These are phyloP conservation scores for Sphagnum magellanicum DNA, from an alignment of 228 moss, liverwort and hornwort genomes.

Conservation along the genomic window DNA sequence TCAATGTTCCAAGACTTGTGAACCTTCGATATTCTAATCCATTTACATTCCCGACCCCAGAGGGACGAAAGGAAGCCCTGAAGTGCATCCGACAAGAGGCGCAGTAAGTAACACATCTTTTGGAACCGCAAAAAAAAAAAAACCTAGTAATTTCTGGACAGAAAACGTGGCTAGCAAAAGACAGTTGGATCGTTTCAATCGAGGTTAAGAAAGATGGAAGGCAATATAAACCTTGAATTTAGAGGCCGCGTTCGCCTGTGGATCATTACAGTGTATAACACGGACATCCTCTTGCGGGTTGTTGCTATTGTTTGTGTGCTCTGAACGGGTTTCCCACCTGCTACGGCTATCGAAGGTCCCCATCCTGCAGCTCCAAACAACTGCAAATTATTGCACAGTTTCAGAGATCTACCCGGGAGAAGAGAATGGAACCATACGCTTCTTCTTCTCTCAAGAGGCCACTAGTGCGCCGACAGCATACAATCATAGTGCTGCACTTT, in stretches of 20 bases:
- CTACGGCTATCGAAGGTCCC: constrained; percentile 4
- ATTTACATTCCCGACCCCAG: no score
- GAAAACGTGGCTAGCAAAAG: not conserved
- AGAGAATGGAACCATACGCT: no score
- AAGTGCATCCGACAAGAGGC: no score
- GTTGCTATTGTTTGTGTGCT: constrained; percentile 10
- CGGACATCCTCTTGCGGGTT: constrained; percentile 36
- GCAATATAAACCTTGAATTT: constrained; percentile 45
- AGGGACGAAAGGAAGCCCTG: no score
- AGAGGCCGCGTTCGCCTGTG: constrained; percentile 35
- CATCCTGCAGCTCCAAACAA: constrained; percentile 22
- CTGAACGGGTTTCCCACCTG: constrained; percentile 2
- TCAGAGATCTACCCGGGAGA: no score
- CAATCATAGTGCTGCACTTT: no score
- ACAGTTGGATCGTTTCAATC: not conserved
- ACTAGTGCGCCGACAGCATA: no score
- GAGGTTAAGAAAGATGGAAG: not conserved
- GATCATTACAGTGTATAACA: constrained; percentile 75
- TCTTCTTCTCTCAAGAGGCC: no score
- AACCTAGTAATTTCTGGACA: not conserved
- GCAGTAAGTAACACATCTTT: not conserved
- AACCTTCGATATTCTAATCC: no score
- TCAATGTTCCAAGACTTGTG: no score
- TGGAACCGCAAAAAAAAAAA: not conserved
- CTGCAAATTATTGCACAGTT: no score